Evolutionary conservation across 495 filamentous ascomycete species (phyloP).

Genomic region (Extremus antarcticus): DNA sequence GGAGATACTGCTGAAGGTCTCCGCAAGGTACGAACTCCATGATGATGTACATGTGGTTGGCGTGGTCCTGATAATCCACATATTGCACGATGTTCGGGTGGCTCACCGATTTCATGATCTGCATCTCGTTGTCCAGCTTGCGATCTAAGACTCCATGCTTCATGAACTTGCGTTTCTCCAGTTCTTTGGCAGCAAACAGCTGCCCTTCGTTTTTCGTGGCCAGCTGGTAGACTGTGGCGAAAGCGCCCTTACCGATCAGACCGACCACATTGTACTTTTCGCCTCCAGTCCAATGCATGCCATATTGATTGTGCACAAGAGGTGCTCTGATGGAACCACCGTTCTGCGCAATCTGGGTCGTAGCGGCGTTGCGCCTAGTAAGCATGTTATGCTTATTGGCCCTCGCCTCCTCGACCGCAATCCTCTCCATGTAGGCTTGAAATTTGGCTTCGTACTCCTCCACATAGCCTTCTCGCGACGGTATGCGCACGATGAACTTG

Average conservation of each 20-base stretch:
- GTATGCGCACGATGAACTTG: conserved; percentile 77
- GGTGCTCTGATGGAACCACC: conserved; percentile 27
- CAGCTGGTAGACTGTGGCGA: conserved; percentile 81
- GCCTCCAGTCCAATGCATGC: conserved; percentile 72
- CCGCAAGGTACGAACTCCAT: conserved; percentile 89
- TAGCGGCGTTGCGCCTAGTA: neutral
- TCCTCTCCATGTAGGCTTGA: conserved; percentile 35
- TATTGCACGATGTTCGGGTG: conserved; percentile 90
- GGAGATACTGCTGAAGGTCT: conserved; percentile 66
- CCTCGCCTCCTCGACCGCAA: conserved; percentile 12
- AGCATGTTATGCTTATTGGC: conserved; percentile 2
- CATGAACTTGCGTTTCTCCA: conserved; percentile 80
- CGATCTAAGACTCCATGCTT: conserved; percentile 75
- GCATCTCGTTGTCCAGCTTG: conserved; percentile 90
- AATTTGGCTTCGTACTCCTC: conserved; percentile 52
- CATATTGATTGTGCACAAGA: conserved; percentile 33
- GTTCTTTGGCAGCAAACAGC: conserved; percentile 79
- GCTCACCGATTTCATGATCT: conserved; percentile 71
- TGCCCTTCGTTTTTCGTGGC: conserved; percentile 68
- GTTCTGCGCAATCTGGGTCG: neutral
- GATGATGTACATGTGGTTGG: conserved; percentile 74
- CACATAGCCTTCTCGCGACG: conserved; percentile 49
- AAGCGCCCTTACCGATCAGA: conserved; percentile 81
- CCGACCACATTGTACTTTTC: conserved; percentile 70
- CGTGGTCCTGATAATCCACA: conserved; percentile 70